phyloP scores from a whole-genome alignment of 352 stramenopile genomes.

The Pythium periplocum region DNA sequence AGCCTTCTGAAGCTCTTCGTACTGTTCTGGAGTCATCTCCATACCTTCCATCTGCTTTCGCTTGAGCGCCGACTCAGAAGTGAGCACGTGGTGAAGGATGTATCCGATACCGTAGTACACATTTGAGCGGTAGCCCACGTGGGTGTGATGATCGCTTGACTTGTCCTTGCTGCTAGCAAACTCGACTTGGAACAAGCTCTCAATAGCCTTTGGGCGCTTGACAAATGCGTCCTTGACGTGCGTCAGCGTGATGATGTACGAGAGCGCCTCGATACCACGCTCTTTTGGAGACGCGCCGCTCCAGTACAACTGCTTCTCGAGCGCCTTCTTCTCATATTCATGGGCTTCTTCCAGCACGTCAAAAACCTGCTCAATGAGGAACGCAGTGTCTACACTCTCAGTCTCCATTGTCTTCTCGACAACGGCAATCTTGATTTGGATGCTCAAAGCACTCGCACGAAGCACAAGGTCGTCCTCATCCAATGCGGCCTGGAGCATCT shows the following conservation, averaged over 20 bases:
- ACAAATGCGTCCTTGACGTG: conserved; percentile 76
- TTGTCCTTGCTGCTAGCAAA: conserved; percentile 30
- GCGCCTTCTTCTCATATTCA: conserved; percentile 33
- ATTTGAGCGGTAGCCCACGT: conserved; percentile 68
- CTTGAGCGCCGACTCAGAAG: conserved; percentile 91
- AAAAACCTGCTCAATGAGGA: conserved; percentile 70
- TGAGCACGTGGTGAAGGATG: conserved; percentile 92
- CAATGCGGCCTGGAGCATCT: conserved; percentile 59
- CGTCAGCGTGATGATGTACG: conserved; percentile 82
- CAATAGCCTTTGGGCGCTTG: conserved; percentile 41
- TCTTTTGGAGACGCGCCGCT: conserved; percentile 74
- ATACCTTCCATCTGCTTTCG: conserved; percentile 96
- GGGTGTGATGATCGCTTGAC: conserved; percentile 21
- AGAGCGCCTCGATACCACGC: conserved; percentile 75
- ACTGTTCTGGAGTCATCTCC: conserved; percentile 96
- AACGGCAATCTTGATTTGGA: conserved; percentile 78
- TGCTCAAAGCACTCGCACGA: conserved; percentile 65
- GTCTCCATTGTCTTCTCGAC: conserved; percentile 79
- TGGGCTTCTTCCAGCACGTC: conserved; percentile 65
- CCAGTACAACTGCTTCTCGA: conserved; percentile 47
- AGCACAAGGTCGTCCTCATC: conserved; percentile 75
- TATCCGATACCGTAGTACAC: conserved; percentile 92
- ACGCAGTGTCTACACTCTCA: conserved; percentile 48
- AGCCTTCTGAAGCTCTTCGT: conserved; percentile 95
- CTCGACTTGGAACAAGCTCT: conserved; percentile 67